phyloP scores from a whole-genome alignment of 176 grass and related monocot genomes.

The Melocanna baccifera region DNA sequence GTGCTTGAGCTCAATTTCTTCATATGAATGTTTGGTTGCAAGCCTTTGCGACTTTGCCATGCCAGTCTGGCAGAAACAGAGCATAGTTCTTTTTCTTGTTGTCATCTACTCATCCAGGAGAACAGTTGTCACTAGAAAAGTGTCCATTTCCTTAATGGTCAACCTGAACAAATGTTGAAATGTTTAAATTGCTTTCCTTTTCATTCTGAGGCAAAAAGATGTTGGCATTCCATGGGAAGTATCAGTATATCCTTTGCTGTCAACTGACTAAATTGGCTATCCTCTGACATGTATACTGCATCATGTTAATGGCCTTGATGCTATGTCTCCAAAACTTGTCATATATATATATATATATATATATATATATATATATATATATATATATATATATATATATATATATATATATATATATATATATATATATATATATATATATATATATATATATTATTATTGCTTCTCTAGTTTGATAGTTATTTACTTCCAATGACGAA shows the following conservation, averaged over 20 bases:
- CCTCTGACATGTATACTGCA: background rate
- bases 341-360: no score
- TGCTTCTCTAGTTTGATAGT: no score
- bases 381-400: no score
- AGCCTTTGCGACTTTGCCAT: no score
- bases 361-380: no score
- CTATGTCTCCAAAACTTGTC: background rate
- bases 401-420: no score
- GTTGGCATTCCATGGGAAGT: background rate
- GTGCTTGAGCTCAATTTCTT: no score
- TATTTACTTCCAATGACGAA: no score
- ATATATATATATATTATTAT: no score
- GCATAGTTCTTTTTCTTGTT: slow-evolving; percentile 11
- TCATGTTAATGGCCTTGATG: background rate
- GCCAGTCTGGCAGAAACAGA: no score
- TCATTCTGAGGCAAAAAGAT: background rate
- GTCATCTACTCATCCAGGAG: background rate
- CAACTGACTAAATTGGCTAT: background rate
- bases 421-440: no score
- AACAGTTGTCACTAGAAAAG: background rate
- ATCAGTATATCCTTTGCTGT: background rate
- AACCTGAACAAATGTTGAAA: background rate
- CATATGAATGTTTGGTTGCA: no score
- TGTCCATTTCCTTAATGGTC: background rate
- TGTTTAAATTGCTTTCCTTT: slow-evolving; percentile 3